Conservation (phyloP, 352 stramenopile genomes). For the Phytophthora tubulina region DNA sequence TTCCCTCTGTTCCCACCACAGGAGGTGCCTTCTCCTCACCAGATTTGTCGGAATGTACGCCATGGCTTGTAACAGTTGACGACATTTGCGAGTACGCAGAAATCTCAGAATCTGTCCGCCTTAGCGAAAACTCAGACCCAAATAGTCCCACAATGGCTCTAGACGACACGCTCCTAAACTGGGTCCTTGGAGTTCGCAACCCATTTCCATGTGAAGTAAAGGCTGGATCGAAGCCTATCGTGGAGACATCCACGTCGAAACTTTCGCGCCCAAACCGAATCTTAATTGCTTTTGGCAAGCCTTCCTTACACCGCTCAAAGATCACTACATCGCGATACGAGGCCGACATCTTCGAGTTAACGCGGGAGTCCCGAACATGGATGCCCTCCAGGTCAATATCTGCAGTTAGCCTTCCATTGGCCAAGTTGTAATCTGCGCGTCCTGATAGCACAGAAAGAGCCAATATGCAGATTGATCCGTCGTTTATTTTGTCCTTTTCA, state of each 20-base stretch:
- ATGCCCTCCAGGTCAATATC: constrained; percentile 67
- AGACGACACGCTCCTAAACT: constrained; percentile 56
- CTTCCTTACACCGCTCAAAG: constrained; percentile 61
- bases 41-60: constrained; percentile 23
- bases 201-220: constrained; percentile 44
- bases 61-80: constrained; percentile 37
- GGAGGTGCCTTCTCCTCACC: constrained; percentile 23
- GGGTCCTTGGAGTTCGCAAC: constrained; percentile 33
- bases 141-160: constrained; percentile 50
- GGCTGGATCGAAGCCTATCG: constrained; percentile 52
- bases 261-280: constrained; percentile 67
- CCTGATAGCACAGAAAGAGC: constrained; percentile 59
- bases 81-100: constrained; percentile 42
- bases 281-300: constrained; percentile 64
- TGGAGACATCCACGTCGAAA: constrained; percentile 49
- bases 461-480: constrained; percentile 79
- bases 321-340: constrained; percentile 82
- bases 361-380: constrained; percentile 75
- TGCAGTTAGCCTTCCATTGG: constrained; percentile 53
- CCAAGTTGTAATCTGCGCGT: constrained; percentile 64
- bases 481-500: constrained; percentile 65
- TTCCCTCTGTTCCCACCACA: constrained; percentile 43
- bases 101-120: constrained; percentile 46
- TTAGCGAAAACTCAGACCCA: constrained; percentile 43
- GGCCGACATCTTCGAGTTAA: constrained; percentile 59